Evolutionary conservation across 805 yeast genomes (phyloP), one percentile per base, ranked within the genome.

Genomic region (Kuraishia floccosa): DNA sequence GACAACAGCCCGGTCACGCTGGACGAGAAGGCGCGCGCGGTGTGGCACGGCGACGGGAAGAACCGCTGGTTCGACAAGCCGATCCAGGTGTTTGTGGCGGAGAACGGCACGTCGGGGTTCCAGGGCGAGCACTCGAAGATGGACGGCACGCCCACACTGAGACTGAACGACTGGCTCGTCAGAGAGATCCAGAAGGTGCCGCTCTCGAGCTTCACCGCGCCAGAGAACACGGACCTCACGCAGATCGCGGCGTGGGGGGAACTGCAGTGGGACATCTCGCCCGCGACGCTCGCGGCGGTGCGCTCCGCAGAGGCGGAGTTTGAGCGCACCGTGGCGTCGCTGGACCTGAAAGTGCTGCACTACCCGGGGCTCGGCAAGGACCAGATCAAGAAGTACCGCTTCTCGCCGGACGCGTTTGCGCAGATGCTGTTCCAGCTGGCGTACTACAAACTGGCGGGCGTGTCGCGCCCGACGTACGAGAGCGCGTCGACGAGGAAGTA

Each of bases 121-220:
- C 58, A 86, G 49, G 96, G 94, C 39, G 98, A 89, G 62, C 98
- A 89, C 63, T 85, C 96, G 15, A 81, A 74, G 63, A 89, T 89
- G 97, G 98, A 89, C 56, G 98, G 97, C 39, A 84, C 96, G 7
- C 94, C 96, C 49, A 89, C 95, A 19, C 73, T 84, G 47, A 76
- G 85, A 40, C 60, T 89, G 60, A 89, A 89, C 54, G 85, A 85
- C 56, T 76, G 65, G 47, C 65, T 89, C 24, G 65, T 75, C 39
- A 65, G 65, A 32, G 68, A 72, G 42, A 56, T 87, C 51, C 71
- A 47, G 58, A 71, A 43, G 12, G 33, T 42, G 38, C 17, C 30
- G 3, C 10, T 34, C 11, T 30, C 31, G 2, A 42, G 40, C 28
- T 40, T 42, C 27, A 16, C 34, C 43, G 47, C 21, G 13, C n/a